These are phyloP conservation scores for Bacterosira constricta DNA, from an alignment of 108 stramenopile species.

Conservation along the genomic window DNA sequence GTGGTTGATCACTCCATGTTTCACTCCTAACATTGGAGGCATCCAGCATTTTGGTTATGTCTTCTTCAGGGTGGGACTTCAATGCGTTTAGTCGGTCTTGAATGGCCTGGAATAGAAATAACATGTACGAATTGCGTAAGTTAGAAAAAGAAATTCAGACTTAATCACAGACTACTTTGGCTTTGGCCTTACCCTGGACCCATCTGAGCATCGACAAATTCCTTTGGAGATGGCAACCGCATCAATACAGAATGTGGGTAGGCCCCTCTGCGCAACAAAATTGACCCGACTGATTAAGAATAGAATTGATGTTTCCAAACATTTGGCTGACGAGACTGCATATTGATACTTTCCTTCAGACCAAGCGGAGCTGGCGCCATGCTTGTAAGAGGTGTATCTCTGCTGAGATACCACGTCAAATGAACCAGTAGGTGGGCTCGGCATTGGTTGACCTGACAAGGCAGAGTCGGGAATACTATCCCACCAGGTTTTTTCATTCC, in stretches of 20 bases:
- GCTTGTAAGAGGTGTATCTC: neutral
- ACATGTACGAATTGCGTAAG: neutral
- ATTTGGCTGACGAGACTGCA: conserved; percentile 21
- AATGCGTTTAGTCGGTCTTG: conserved; percentile 20
- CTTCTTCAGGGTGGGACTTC: conserved; percentile 39
- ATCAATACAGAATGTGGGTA: conserved; percentile 22
- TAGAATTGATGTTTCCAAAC: conserved; percentile 31
- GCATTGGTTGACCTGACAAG: conserved; percentile 8
- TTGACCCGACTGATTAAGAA: conserved; percentile 27
- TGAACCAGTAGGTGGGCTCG: conserved; percentile 36
- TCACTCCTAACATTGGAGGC: conserved; percentile 15
- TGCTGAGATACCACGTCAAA: conserved; percentile 1
- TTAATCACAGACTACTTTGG: too few species aligned
- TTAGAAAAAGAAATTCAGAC: neutral
- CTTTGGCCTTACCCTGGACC: conserved; percentile 19
- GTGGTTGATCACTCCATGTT: neutral
- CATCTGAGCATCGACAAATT: conserved; percentile 43
- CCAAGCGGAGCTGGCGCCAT: neutral
- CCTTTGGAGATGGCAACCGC: conserved; percentile 43
- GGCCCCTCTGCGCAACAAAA: conserved; percentile 11
- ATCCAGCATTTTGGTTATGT: conserved; percentile 30
- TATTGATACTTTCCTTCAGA: conserved; percentile 29
- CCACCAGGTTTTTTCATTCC: conserved; percentile 29
- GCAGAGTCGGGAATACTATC: conserved; percentile 14
- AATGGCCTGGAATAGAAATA: conserved; percentile 14